Percentiles rank a stretch among this genome's conserved stretches.
Conservation (phyloP, 768 basidiomycete genomes). For the Lentinula aciculospora region DNA sequence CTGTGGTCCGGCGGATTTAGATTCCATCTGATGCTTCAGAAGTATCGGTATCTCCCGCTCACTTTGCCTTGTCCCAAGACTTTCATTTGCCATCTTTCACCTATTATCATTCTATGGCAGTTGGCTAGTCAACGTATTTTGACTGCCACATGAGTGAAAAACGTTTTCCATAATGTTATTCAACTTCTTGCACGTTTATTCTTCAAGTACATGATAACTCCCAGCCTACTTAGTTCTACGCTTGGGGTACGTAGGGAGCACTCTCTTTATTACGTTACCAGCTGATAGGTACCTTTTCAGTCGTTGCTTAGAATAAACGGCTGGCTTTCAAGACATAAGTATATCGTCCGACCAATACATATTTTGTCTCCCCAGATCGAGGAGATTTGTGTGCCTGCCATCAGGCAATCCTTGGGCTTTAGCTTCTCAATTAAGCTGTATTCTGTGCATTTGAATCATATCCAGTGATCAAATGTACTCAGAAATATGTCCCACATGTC, state of each 20-base stretch:
- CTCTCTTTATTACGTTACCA: not conserved
- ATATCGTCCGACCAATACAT: not conserved
- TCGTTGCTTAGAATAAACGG: not conserved
- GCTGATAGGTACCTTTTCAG: not conserved
- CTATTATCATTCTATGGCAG: not conserved
- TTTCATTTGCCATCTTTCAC: not conserved
- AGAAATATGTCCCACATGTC: conserved; percentile 1
- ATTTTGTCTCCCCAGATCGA: conserved; percentile 2
- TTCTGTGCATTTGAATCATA: not conserved
- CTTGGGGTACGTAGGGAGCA: not conserved
- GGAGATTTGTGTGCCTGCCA: conserved; percentile 2
- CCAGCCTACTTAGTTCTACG: no score
- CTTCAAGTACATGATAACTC: no score
- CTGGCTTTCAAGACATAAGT: not conserved
- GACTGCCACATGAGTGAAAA: conserved; percentile 6
- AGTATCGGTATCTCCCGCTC: conserved; percentile 16
- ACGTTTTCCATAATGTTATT: conserved; percentile 2
- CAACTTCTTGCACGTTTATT: not conserved
- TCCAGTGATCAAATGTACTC: not conserved
- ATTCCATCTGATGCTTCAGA: conserved; percentile 25
- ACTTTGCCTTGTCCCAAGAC: conserved; percentile 21
- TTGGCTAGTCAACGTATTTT: conserved; percentile 2
- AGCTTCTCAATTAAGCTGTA: not conserved
- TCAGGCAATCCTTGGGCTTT: not conserved
- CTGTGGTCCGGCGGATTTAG: conserved; percentile 33